Evolutionary conservation across 2,329 filamentous ascomycete species (phyloP).

Genomic region (Trichoderma endophyticum): DNA sequence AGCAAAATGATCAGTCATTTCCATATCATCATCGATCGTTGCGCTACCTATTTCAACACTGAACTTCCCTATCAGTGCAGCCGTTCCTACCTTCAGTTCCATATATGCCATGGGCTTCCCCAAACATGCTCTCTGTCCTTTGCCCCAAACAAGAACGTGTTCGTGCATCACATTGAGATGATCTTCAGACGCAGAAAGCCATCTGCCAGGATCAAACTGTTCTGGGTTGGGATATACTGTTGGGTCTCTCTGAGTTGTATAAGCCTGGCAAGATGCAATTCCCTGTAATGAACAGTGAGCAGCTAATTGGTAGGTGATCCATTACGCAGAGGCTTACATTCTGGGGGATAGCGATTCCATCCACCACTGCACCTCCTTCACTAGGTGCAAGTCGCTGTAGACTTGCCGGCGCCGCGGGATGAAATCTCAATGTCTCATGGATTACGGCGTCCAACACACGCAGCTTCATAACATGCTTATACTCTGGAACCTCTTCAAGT

Average conservation of each 20-base stretch:
- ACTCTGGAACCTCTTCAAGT: not conserved
- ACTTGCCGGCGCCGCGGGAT: not conserved
- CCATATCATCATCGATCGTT: not conserved
- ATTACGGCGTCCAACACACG: constrained; percentile 1
- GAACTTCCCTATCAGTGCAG: not conserved
- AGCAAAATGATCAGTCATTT: constrained; percentile 9
- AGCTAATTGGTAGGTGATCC: not conserved
- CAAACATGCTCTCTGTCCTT: not conserved
- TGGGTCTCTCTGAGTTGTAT: constrained; percentile 1
- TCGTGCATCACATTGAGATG: not conserved
- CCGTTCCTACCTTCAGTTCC: not conserved
- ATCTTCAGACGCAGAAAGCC: not conserved
- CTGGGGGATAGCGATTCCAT: not conserved
- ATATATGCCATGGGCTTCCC: not conserved
- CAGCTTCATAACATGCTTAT: not conserved
- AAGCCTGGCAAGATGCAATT: not conserved
- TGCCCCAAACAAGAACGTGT: not conserved
- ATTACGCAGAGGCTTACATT: not conserved
- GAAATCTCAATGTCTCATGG: not conserved
- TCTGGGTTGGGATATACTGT: not conserved
- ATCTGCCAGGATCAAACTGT: not conserved
- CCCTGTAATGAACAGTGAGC: not conserved
- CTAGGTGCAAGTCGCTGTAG: not conserved
- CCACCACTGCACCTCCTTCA: not conserved
- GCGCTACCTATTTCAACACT: not conserved